Percentiles rank a stretch among this genome's conserved stretches.
phyloP scores from a whole-genome alignment of 75 land plant species.

The Cunninghamia lanceolata region DNA sequence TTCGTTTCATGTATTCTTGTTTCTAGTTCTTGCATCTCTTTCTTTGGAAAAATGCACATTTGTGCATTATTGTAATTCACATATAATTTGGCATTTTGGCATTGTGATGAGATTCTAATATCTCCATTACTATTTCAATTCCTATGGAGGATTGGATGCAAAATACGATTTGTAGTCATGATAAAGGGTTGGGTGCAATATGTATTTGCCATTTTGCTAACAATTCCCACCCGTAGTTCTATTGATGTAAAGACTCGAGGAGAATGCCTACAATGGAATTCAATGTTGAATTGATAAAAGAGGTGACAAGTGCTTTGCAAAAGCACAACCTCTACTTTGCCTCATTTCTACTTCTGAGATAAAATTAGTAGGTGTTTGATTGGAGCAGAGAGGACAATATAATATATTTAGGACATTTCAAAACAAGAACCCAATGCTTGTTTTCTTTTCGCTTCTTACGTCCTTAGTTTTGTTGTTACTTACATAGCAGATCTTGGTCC shows the following conservation, averaged over 20 bases:
- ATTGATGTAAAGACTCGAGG: neutral
- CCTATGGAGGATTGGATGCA: neutral
- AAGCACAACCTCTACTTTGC: no score
- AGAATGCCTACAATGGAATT: neutral
- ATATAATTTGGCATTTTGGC: neutral
- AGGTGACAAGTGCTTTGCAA: slow-evolving; percentile 2
- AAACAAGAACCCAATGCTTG: neutral
- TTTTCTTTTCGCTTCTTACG: neutral
- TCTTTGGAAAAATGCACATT: neutral
- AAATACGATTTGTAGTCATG: neutral
- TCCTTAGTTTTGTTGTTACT: neutral
- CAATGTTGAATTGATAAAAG: neutral
- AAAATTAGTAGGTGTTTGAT: neutral
- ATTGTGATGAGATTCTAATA: neutral
- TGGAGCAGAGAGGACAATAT: neutral
- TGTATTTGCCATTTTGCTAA: neutral
- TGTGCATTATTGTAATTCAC: slow-evolving; percentile 4
- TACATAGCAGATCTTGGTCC: neutral
- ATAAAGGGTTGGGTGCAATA: neutral
- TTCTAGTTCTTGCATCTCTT: neutral
- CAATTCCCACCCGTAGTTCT: neutral
- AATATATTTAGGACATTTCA: neutral
- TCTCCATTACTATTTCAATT: neutral
- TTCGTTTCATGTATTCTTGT: neutral
- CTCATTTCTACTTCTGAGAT: neutral